Percentiles rank a stretch among this genome's conserved stretches.
phyloP scores from a whole-genome alignment of 1,284 basidiomycete genomes.

The Schizophyllum commune region DNA sequence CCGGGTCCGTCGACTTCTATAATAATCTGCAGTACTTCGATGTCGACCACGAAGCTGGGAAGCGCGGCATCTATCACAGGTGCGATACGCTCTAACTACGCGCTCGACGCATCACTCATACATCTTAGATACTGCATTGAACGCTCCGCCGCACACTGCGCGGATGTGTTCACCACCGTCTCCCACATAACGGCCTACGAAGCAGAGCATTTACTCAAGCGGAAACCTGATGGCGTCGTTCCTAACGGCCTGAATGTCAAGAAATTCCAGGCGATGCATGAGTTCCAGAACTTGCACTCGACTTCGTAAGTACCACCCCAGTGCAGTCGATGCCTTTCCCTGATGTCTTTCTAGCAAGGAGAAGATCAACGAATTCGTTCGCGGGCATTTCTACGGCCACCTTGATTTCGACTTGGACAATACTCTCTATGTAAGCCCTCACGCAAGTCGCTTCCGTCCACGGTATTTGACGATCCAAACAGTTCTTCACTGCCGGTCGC shows the following conservation, averaged over 20 bases:
- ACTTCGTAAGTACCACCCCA: constrained; percentile 21
- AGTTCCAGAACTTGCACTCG: constrained; percentile 95
- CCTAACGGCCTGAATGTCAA: constrained; percentile 97
- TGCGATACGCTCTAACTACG: neutral
- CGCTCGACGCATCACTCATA: neutral
- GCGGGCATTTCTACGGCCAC: constrained; percentile 97
- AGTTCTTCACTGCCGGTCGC: constrained; percentile 97
- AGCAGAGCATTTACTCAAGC: constrained; percentile 90
- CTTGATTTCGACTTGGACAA: constrained; percentile 95
- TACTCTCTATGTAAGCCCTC: constrained; percentile 74
- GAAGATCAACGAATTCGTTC: constrained; percentile 97
- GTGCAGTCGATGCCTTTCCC: neutral
- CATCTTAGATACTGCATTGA: constrained; percentile 80
- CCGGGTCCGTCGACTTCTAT: constrained; percentile 97
- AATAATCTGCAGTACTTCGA: constrained; percentile 99
- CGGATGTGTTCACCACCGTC: constrained; percentile 98
- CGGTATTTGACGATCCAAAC: constrained; percentile 9
- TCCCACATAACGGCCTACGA: constrained; percentile 98
- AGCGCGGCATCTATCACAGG: constrained; percentile 86
- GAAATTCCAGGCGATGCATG: constrained; percentile 93
- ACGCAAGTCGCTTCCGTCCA: constrained; percentile 1
- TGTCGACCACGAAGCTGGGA: constrained; percentile 97
- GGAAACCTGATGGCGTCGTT: constrained; percentile 97
- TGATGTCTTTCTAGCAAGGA: constrained; percentile 51
- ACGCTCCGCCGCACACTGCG: constrained; percentile 88